Evolutionary conservation across 1,139 yeast genomes (phyloP).

Genomic region (Magnusiomyces tetraspermus): DNA sequence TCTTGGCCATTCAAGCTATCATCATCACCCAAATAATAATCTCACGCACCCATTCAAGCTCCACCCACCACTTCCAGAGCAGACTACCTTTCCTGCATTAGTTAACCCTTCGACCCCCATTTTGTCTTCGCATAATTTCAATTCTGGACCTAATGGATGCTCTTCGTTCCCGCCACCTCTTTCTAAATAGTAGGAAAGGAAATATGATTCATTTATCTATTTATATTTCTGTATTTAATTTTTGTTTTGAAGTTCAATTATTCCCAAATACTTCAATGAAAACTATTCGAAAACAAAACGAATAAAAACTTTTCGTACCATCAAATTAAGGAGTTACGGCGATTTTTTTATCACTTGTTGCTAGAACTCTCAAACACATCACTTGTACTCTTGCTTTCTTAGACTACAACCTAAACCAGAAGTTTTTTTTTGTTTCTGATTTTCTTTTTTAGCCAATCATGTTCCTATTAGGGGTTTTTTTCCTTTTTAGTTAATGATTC

Average conservation of each 20-base stretch:
- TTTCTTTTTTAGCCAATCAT: not conserved
- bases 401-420: not conserved
- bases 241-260: too few species aligned
- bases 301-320: too few species aligned
- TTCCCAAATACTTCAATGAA: too few species aligned
- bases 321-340: too few species aligned
- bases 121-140: not conserved
- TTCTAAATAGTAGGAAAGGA: not conserved
- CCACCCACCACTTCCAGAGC: not conserved
- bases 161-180: conserved; percentile 2
- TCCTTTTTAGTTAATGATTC: not conserved
- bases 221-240: too few species aligned
- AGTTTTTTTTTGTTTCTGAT: not conserved
- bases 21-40: not conserved
- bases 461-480: not conserved
- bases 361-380: too few species aligned
- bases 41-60: not conserved
- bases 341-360: too few species aligned
- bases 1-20: not conserved
- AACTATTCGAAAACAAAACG: too few species aligned
- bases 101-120: not conserved
- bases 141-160: conserved; percentile 1
- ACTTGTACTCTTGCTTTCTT: too few species aligned
- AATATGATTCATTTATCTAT: too few species aligned
- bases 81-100: not conserved